Evolutionary conservation across 139 green algal genomes (phyloP), one percentile per base, ranked within the genome.

Genomic region (Medakamo hakoo): DNA sequence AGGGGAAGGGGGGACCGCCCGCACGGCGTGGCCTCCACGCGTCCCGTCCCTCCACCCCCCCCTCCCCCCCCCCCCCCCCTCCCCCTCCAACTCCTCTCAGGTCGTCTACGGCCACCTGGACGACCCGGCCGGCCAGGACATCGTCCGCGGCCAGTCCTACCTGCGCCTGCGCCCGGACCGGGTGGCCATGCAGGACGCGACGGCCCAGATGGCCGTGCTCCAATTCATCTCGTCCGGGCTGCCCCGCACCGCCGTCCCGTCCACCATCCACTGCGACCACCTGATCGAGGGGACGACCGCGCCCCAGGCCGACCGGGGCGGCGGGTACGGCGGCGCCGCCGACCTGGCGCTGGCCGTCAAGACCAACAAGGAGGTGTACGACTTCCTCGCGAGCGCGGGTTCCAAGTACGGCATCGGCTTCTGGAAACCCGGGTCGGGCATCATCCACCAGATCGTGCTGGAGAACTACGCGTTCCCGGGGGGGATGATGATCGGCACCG

Each of bases 391-490:
- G 26, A 84, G 76, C 26, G 83, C 88, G 48, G 85, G 86, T 2
- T 80, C 89, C 67, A 96, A 96, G 77, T 96, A 93, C 68, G 85
- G 84, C 63, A 87, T 96, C 30, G 89, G 89, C 59, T 96, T 96
- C 74, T 96, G 89, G 89, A 87, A 84, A 63, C 89, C 89, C 28
- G 89, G 89, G 65, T 85, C 71, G 14, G 89, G 89, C 60, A 96
- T 96, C 78, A 96, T 96, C 73, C 89, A 96, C 77, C 73, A 92
- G 80, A 96, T 94, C 70, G 82, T 96, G 65, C 82, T 96, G 67
- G 89, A 96, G 80, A 96, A 96, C 81, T 96, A 96, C 67, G 89
- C 88, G 21, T 84, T 93, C 68, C 89, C 88, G 4, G 88, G 88
- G 40, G 78, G 83, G 65, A 90, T 95, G 80, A 95, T 96, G 85